Percentiles rank a stretch among this genome's conserved stretches.
These are phyloP conservation scores for Fusarium sp. DNA, from an alignment of 2,329 filamentous ascomycete genomes.

Conservation along the genomic window DNA sequence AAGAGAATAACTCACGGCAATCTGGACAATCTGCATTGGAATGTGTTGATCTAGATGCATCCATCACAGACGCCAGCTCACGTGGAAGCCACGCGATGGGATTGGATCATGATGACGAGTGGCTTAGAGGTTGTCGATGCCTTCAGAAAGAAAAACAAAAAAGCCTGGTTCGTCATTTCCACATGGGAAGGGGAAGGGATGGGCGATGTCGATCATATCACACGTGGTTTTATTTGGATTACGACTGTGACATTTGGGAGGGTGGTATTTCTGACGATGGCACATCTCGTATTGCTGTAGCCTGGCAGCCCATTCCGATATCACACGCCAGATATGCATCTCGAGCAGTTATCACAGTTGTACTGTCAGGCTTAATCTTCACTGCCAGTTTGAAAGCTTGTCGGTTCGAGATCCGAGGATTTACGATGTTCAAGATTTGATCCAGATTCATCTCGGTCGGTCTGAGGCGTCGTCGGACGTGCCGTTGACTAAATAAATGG, in stretches of 20 bases:
- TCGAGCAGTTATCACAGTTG: background rate
- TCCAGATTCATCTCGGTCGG: slow-evolving; percentile 25
- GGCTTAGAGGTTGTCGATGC: background rate
- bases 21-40: background rate
- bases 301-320: background rate
- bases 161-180: slow-evolving; percentile 18
- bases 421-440: background rate
- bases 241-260: slow-evolving; percentile 9
- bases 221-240: slow-evolving; percentile 22
- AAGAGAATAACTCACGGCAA: background rate
- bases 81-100: slow-evolving; percentile 6
- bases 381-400: background rate
- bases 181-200: slow-evolving; percentile 14
- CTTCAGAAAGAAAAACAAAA: background rate
- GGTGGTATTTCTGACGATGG: background rate
- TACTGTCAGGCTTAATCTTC: background rate
- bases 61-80: background rate
- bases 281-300: background rate
- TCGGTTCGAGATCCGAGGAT: slow-evolving; percentile 1
- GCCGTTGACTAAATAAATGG: slow-evolving; percentile 2
- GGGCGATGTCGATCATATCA: slow-evolving; percentile 13
- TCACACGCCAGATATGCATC: background rate
- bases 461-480: slow-evolving; percentile 23
- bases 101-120: background rate
- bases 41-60: slow-evolving; percentile 1